Percentiles rank a stretch among this genome's conserved stretches.
Conservation (phyloP, 2,329 filamentous ascomycete genomes). For the Pyrenophora teres region DNA sequence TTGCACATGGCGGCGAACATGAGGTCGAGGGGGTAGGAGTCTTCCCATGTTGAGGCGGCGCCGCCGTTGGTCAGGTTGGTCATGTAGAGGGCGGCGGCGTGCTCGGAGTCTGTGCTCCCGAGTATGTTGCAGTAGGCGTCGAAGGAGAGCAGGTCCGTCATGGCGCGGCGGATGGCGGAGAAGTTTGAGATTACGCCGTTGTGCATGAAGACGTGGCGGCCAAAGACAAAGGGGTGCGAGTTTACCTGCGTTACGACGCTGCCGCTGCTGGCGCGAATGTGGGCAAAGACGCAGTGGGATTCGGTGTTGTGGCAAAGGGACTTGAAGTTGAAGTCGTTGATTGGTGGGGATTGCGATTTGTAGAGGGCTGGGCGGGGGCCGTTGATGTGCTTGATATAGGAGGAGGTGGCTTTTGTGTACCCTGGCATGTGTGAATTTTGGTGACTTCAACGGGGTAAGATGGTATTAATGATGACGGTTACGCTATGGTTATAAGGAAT, state of each 20-base stretch:
- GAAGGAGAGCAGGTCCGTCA: slow-evolving; percentile 53
- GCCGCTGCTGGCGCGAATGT: slow-evolving; percentile 58
- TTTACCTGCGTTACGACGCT: slow-evolving; percentile 57
- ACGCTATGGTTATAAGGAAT: no score
- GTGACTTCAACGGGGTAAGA: no score
- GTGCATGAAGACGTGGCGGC: slow-evolving; percentile 61
- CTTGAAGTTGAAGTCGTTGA: slow-evolving; percentile 60
- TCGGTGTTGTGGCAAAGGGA: slow-evolving; percentile 58
- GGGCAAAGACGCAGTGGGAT: slow-evolving; percentile 56
- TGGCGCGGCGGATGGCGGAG: slow-evolving; percentile 51
- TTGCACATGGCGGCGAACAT: slow-evolving; percentile 55
- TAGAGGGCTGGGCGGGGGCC: slow-evolving; percentile 56
- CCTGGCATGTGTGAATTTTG: slow-evolving; percentile 16
- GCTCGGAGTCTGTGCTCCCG: slow-evolving; percentile 60
- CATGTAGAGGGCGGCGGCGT: slow-evolving; percentile 57
- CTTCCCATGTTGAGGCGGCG: slow-evolving; percentile 50
- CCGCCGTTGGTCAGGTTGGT: slow-evolving; percentile 50
- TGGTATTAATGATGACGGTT: neutral
- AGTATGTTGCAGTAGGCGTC: slow-evolving; percentile 56
- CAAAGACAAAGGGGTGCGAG: slow-evolving; percentile 61
- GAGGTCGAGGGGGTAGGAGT: slow-evolving; percentile 47
- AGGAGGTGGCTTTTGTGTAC: slow-evolving; percentile 55
- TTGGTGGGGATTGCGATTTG: slow-evolving; percentile 58
- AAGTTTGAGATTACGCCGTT: slow-evolving; percentile 59
- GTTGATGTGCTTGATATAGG: slow-evolving; percentile 45